Base-by-base conservation (phyloP, 805 yeast genomes). In the Lipomyces yamadae region DNA sequence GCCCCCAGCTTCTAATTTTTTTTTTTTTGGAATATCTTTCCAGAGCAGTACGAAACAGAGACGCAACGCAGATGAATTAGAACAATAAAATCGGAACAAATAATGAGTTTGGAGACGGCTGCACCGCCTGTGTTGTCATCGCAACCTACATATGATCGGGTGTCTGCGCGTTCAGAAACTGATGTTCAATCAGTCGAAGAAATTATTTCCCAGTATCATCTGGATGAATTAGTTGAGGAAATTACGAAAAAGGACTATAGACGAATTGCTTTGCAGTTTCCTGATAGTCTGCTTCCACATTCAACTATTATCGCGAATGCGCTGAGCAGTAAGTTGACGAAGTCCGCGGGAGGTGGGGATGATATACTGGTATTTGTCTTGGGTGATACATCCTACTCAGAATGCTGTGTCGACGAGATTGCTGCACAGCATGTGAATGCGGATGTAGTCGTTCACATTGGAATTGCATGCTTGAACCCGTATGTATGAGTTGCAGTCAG, bases 371-470 rank as follows among this genome's bases (percentile, higher is more conserved):
- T 89, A 10, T 94, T 94, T 90, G 85, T 94, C 18, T 79, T 95
- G 48, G 99, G 98, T 0, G 99, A 95, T 75, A 94, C 99, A 0
- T 92, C 98, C 0, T 95, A 95, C 74, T 91, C 97, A 35, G 83
- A 97, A 0, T 95, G 99, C 77, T 95, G 99, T 78, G 89, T 94
- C 10, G 99, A 95, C 77, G 98, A 93, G 74, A 96, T 94, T 34
- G 98, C 99, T 0, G 96, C 97, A 0, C 93, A 90, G 74, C 99
- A 95, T 77, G 96, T 94, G 15, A 75, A 80, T 5, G 92, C 95
- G 5, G 97, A 94, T 70, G 78, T 90, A 3, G 91, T 95, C 35
- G 86, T 93, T 1, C 99, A 95, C 78, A 91, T 93, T 77, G 99
- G 99, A 2, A 96, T 92, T 75, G 94, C 98, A 0, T 95, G 99